Evolutionary conservation across 495 filamentous ascomycete genomes (phyloP).

Genomic region (Astrothelium macrocarpum): DNA sequence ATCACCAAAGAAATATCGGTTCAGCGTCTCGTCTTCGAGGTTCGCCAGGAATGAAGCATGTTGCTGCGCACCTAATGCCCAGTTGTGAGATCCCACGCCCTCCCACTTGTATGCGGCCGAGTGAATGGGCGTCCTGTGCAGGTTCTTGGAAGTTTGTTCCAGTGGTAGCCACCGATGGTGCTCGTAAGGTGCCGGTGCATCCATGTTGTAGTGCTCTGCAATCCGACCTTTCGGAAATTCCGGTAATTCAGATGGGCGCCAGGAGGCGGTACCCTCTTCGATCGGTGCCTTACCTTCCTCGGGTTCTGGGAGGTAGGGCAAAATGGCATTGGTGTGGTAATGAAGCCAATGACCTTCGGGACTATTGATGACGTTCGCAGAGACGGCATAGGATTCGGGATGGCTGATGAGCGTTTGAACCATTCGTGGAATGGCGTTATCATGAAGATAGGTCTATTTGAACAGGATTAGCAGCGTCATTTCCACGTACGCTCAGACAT

Average conservation of each 20-base stretch:
- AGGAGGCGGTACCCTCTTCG: slow-evolving; percentile 6
- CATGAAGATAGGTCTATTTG: slow-evolving; percentile 35
- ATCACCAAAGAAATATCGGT: slow-evolving; percentile 40
- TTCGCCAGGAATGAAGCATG: slow-evolving; percentile 47
- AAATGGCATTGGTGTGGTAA: slow-evolving; percentile 36
- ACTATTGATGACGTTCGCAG: slow-evolving; percentile 46
- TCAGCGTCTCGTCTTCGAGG: slow-evolving; percentile 37
- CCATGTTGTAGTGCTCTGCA: slow-evolving; percentile 1
- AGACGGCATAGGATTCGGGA: slow-evolving; percentile 40
- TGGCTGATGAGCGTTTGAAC: slow-evolving; percentile 43
- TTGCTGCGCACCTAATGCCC: slow-evolving; percentile 45
- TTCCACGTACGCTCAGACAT: too few species aligned
- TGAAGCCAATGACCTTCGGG: slow-evolving; percentile 39
- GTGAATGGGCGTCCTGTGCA: slow-evolving; percentile 34
- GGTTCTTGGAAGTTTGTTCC: slow-evolving; percentile 20
- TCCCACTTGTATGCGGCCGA: slow-evolving; percentile 8
- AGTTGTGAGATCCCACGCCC: slow-evolving; percentile 33
- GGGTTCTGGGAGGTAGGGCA: slow-evolving; percentile 38
- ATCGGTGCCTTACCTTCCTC: slow-evolving; percentile 15
- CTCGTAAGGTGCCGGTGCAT: slow-evolving; percentile 18
- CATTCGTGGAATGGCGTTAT: slow-evolving; percentile 43
- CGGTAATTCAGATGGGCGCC: slow-evolving; percentile 19
- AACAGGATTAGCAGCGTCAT: background rate
- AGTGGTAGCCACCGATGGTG: slow-evolving; percentile 40
- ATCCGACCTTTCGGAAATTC: background rate